These are phyloP conservation scores for Syzygium aqueum DNA, from an alignment of 345 rosid species.

Conservation along the genomic window DNA sequence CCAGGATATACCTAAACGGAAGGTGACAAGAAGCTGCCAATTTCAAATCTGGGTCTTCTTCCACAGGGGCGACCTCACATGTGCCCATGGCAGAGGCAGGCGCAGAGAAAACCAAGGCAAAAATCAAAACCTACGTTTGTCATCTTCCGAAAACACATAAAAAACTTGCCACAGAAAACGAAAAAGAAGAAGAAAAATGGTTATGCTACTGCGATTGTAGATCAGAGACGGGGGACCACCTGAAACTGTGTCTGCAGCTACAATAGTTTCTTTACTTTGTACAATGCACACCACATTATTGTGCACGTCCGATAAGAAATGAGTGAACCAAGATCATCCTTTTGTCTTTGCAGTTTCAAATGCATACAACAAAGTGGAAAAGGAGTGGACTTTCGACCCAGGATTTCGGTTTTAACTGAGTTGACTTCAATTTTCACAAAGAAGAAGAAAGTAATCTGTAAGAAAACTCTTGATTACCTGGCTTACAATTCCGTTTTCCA, in stretches of 20 bases:
- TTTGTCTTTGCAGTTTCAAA: not conserved
- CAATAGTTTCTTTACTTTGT: not conserved
- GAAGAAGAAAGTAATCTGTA: no score
- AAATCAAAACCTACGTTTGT: not conserved
- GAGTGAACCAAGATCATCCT: not conserved
- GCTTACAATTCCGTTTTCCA: slow-evolving; percentile 76
- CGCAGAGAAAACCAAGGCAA: slow-evolving; percentile 7
- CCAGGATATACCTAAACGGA: slow-evolving; percentile 11
- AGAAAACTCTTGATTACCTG: slow-evolving; percentile 37
- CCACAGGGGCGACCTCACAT: slow-evolving; percentile 29
- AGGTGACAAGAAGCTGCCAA: slow-evolving; percentile 32
- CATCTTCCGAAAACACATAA: not conserved
- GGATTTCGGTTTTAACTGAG: no score
- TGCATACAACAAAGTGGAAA: no score
- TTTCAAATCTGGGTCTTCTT: not conserved
- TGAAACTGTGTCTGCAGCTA: not conserved
- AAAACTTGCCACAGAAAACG: not conserved
- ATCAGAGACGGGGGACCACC: slow-evolving; percentile 8
- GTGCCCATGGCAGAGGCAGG: slow-evolving; percentile 35
- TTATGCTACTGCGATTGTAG: not conserved
- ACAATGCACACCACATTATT: not conserved
- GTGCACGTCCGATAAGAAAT: not conserved
- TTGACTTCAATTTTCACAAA: no score
- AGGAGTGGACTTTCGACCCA: no score
- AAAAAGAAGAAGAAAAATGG: no score